These are phyloP conservation scores for Heliamphora pulchella DNA, from an alignment of 179 eudicot genomes.

Conservation along the genomic window DNA sequence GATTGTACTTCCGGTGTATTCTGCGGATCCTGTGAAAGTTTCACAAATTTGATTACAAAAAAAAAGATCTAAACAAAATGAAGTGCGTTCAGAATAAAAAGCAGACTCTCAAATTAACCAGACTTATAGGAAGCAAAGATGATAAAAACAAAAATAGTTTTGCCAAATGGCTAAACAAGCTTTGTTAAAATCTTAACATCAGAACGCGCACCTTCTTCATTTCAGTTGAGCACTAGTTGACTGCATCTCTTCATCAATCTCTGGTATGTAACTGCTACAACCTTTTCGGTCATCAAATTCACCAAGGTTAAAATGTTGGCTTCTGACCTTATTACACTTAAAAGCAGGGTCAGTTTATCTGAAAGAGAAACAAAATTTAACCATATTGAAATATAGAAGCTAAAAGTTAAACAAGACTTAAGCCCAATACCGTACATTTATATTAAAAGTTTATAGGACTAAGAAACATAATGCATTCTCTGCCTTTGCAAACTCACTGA, in stretches of 20 bases:
- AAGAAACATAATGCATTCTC: background rate
- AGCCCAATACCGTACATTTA: background rate
- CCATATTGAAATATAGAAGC: background rate
- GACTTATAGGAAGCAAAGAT: background rate
- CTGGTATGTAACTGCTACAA: conserved; percentile 4
- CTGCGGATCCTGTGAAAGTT: conserved; percentile 42
- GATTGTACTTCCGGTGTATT: conserved; percentile 51
- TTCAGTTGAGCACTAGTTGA: conserved; percentile 26
- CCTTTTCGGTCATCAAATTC: background rate
- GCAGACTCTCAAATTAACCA: background rate
- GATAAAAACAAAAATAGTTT: background rate
- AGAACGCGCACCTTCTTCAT: conserved; percentile 51
- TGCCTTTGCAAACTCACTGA: background rate
- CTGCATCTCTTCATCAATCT: conserved; percentile 28
- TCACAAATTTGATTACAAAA: background rate
- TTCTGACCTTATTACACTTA: background rate
- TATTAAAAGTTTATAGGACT: background rate
- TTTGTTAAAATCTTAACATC: conserved; percentile 4
- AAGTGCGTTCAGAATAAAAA: background rate
- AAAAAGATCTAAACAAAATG: background rate
- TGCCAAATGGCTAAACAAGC: background rate
- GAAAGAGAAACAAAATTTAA: background rate
- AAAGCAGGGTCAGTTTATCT: background rate
- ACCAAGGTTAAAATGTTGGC: conserved; percentile 2
- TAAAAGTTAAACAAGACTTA: background rate